Evolutionary conservation across 257 asterid genomes (phyloP), one percentile per base, ranked within the genome.

Genomic region (Scutellaria galericulata): DNA sequence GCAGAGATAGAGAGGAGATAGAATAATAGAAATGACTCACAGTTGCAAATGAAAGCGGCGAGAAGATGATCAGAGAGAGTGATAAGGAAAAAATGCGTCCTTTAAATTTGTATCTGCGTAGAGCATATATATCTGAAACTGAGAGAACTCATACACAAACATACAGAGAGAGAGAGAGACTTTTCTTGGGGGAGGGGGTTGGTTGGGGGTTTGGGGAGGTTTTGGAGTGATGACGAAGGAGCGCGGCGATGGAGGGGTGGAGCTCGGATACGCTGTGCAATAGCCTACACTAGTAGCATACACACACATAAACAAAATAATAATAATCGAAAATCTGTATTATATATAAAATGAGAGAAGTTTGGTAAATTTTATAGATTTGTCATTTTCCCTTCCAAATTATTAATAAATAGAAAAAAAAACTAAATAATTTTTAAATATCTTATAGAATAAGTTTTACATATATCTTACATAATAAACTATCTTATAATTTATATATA

Each of bases 141-240:
- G 18, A 18, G 18, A 18, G 37, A 37, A 51, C 53, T 3, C 7
- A n/a, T 51, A 15, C 41, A 37, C 24, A 62, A 41, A 6, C 7
- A 9, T 39, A 31, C 39, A 6, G 60, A 20, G 59, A 54, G 47
- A 18, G 18, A 18, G 18, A 18, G 18, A n/a, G n/a, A n/a, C n/a
- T 6, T 73, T 55, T 24, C 77, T 73, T 73, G 74, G 57, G 22
- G 10, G 44, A 46, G 41, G 73, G 68, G 64, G 55, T 40, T 40
- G 58, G 40, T 7, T 41, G 12, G 72, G 84, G 78, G 63, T 75
- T 80, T 70, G 46, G 66, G 67, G 79, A 72, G 86, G 83, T 75
- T 82, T 78, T 44, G 66, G 79, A 45, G 11, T 4, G 51, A n/a
- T 5, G 63, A 60, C 13, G 78, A 45, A 31, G 44, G n/a, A 57